These are phyloP conservation scores for Cyphellophora attinorum DNA, from an alignment of 2,329 filamentous ascomycete species.

Conservation along the genomic window DNA sequence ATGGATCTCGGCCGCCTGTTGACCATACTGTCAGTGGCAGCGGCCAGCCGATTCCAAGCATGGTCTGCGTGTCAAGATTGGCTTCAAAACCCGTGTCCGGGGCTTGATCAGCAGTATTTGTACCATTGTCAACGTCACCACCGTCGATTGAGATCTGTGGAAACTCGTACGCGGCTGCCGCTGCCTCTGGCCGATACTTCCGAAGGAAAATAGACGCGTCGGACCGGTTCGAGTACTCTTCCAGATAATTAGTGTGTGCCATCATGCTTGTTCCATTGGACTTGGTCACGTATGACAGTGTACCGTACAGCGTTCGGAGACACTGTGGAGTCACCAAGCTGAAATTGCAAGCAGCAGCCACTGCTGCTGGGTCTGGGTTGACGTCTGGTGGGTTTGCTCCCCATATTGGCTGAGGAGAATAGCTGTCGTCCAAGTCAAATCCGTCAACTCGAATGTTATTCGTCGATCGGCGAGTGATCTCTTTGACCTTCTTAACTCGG, in stretches of 20 bases:
- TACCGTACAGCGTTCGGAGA: no score
- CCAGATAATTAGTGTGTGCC: no score
- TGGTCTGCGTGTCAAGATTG: constrained; percentile 15
- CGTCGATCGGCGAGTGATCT: constrained; percentile 8
- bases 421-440: no score
- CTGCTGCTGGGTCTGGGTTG: no score
- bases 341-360: no score
- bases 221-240: no score
- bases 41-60: constrained; percentile 18
- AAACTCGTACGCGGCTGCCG: constrained; percentile 24
- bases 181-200: constrained; percentile 27
- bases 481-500: constrained; percentile 5
- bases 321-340: no score
- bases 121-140: constrained; percentile 19
- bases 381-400: no score
- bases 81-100: constrained; percentile 12
- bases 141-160: constrained; percentile 23
- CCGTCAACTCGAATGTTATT: constrained; percentile 6
- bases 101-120: constrained; percentile 8
- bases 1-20: constrained; percentile 36
- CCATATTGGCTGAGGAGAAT: no score
- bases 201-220: constrained; percentile 28
- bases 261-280: no score
- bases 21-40: constrained; percentile 43
- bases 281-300: no score